Base-by-base conservation (phyloP, 257 asterid genomes). In the Cordia subcordata region DNA sequence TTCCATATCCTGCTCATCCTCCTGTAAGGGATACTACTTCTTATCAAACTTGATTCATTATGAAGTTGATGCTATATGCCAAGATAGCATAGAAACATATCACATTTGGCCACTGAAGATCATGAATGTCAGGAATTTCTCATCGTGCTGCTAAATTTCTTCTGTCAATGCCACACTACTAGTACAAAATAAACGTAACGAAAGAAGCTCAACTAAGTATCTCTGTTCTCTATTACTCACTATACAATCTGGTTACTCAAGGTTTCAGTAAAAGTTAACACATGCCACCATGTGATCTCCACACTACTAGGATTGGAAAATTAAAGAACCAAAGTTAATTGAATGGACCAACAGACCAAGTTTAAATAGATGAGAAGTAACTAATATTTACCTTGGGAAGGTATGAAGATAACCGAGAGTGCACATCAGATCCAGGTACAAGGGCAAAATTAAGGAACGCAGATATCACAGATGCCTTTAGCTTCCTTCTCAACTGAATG, bases 341-440 rank as follows among this genome's bases (percentile, higher is more conserved):
- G 11, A 17, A 11, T 3, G 22, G 52, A 15, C 19, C 19, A 13
- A 49, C 53, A 49, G 16, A 4, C 54, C 16, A 13, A 22, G 39
- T 22, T 19, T 5, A 21, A 8, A 14, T 11, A 15, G 54, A 37
- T 53, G 21, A 33, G 33, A 53, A 14, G 37, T 53, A 14, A 53
- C 27, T 21, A 53, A 15, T 23, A 20, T 10, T 72, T 68, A 88
- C 95, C 87, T 83, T 78, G 13, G 93, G 90, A 61, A 89, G 63
- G 76, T 73, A 86, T 0, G 91, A 79, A 59, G 78, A 72, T 65
- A 86, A 54, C 49, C 87, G 85, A 17, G 81, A 49, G 61, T 77
- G 89, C 64, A 68, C 80, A 17, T 89, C 95, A 10, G 97, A 86
- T 73, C 92, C 97, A 56, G 92, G 79, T 14, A 73, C 72, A 49